These are phyloP conservation scores for Scenedesmus sp. DNA, from an alignment of 163 green algal species.

Conservation along the genomic window DNA sequence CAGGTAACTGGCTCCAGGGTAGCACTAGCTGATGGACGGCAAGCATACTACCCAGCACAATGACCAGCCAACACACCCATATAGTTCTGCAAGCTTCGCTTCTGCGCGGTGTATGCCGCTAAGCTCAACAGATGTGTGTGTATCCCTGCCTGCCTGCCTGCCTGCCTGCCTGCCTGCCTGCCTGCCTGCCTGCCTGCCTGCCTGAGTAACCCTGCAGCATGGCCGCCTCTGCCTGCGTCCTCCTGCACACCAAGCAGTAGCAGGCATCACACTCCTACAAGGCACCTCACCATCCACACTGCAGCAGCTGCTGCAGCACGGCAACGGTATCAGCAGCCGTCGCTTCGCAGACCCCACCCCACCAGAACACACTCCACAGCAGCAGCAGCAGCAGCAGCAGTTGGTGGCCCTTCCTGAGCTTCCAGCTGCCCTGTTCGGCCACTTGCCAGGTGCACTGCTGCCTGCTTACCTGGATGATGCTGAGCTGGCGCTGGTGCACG, in stretches of 20 bases:
- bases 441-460: conserved; percentile 26
- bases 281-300: background rate
- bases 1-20: no score
- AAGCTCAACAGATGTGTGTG: no score
- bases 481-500: conserved; percentile 20
- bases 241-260: background rate
- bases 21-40: no score
- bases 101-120: no score
- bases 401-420: conserved; percentile 20
- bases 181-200: background rate
- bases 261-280: conserved; percentile 20
- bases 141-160: no score
- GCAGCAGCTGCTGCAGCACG: conserved; percentile 19
- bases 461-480: background rate
- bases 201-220: background rate
- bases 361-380: background rate
- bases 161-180: background rate
- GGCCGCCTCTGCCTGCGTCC: background rate
- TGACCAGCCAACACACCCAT: no score
- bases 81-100: no score
- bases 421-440: conserved; percentile 27
- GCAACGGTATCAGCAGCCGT: background rate
- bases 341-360: background rate
- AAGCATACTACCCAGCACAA: no score
- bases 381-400: conserved; percentile 15